Conservation (phyloP, 257 asterid species). For the Rubia yunnanensis region DNA sequence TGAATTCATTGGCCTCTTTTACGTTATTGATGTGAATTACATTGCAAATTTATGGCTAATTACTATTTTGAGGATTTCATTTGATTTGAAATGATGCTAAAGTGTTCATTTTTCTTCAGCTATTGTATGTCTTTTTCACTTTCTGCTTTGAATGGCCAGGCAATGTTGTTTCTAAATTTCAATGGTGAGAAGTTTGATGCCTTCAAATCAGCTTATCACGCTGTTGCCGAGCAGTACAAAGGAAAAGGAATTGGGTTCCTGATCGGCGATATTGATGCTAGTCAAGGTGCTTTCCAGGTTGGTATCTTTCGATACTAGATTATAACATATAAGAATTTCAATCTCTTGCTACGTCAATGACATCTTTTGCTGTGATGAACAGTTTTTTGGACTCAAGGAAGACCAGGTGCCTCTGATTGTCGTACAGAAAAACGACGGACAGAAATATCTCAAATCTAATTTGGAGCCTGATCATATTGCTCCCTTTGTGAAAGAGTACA, state of each 20-base stretch:
- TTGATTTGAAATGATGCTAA: slow-evolving; percentile 2
- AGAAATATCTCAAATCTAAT: slow-evolving; percentile 63
- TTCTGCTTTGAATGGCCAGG: slow-evolving; percentile 39
- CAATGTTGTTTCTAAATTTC: slow-evolving; percentile 69
- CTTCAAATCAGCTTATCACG: slow-evolving; percentile 62
- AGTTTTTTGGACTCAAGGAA: slow-evolving; percentile 85
- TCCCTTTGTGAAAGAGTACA: slow-evolving; percentile 68
- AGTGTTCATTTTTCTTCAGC: not conserved
- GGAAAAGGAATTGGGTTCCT: slow-evolving; percentile 59
- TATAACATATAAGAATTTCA: slow-evolving; percentile 8
- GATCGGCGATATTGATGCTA: slow-evolving; percentile 75
- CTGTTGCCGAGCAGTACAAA: slow-evolving; percentile 61
- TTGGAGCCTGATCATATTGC: slow-evolving; percentile 70
- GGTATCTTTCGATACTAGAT: slow-evolving; percentile 18
- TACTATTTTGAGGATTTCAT: not conserved
- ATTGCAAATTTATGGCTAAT: not conserved
- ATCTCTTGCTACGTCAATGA: slow-evolving; percentile 13
- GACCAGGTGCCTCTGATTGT: slow-evolving; percentile 77
- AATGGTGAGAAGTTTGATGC: slow-evolving; percentile 47
- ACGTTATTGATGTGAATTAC: not conserved
- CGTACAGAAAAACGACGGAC: slow-evolving; percentile 57
- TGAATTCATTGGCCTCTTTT: not conserved
- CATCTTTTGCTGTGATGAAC: slow-evolving; percentile 17
- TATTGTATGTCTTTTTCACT: not conserved
- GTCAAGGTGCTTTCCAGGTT: slow-evolving; percentile 94